Evolutionary conservation across 2,329 filamentous ascomycete species (phyloP).

Genomic region (Talaromyces funiculosus): DNA sequence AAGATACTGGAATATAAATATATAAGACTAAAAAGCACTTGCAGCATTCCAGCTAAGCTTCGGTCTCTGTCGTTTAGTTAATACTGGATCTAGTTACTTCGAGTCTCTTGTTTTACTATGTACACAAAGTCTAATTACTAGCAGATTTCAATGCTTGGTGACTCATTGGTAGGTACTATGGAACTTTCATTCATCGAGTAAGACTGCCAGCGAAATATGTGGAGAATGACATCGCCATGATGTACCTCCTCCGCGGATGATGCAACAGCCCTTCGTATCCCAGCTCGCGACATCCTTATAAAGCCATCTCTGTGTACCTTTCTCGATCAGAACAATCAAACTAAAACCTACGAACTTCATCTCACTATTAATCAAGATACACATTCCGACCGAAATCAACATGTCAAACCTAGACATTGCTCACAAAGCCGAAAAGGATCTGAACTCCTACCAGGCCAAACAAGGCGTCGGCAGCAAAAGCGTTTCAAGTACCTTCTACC

Average conservation of each 20-base stretch:
- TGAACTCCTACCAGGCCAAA: constrained; percentile 38
- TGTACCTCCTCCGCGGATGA: constrained; percentile 21
- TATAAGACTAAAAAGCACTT: too few species aligned
- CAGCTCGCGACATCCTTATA: not conserved
- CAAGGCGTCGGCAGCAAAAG: constrained; percentile 35
- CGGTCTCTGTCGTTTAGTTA: not conserved
- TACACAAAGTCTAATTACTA: not conserved
- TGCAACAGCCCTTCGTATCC: constrained; percentile 19
- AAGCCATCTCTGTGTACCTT: not conserved
- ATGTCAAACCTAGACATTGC: constrained; percentile 18
- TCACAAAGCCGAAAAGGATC: constrained; percentile 33
- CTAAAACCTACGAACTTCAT: too few species aligned
- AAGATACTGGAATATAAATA: not conserved
- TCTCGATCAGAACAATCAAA: not conserved
- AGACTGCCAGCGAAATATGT: not conserved
- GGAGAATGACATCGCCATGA: constrained; percentile 30
- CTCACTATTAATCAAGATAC: not conserved
- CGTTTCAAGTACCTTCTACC: constrained; percentile 30
- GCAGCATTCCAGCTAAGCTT: not conserved
- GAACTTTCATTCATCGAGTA: not conserved
- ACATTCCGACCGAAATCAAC: not conserved
- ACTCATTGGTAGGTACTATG: too few species aligned
- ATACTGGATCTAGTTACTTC: not conserved
- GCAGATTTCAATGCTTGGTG: too few species aligned
- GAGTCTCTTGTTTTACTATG: too few species aligned